A percentile compares a stretch with the other conserved stretches of the same genome.
Evolutionary conservation across 495 filamentous ascomycete genomes (phyloP).

Genomic region (Peziza echinospora): DNA sequence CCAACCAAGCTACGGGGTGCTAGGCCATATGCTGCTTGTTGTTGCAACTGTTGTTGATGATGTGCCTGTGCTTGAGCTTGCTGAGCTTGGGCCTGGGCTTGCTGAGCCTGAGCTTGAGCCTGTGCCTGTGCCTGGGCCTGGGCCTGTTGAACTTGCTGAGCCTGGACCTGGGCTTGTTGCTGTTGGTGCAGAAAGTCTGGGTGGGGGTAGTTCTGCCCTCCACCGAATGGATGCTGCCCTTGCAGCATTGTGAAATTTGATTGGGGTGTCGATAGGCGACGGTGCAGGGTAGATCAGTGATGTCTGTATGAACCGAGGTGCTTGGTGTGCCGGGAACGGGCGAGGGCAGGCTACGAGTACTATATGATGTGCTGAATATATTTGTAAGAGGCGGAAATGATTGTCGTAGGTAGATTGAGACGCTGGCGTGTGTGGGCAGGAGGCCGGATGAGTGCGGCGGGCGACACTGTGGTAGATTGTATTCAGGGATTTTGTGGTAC

Average conservation of each 20-base stretch:
- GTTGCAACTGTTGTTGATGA: conserved; percentile 8
- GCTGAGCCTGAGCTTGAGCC: neutral
- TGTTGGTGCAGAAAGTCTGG: conserved; percentile 14
- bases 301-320: no score
- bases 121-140: conserved; percentile 5
- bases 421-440: no score
- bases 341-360: no score
- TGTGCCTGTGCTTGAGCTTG: conserved; percentile 1
- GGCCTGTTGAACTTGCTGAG: conserved; percentile 11
- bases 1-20: neutral
- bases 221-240: neutral
- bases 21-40: conserved; percentile 1
- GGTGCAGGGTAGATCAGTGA: no score
- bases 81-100: neutral
- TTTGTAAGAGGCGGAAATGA: no score
- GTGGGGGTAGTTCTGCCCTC: neutral
- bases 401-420: no score
- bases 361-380: no score
- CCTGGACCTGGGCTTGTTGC: conserved; percentile 10
- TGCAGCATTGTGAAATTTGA: neutral
- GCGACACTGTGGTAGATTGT: no score
- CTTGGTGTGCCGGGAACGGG: no score
- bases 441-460: no score
- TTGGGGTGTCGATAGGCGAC: no score
- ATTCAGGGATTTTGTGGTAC: no score